phyloP scores from a whole-genome alignment of 805 yeast genomes.

The Torulaspora delbrueckii region DNA sequence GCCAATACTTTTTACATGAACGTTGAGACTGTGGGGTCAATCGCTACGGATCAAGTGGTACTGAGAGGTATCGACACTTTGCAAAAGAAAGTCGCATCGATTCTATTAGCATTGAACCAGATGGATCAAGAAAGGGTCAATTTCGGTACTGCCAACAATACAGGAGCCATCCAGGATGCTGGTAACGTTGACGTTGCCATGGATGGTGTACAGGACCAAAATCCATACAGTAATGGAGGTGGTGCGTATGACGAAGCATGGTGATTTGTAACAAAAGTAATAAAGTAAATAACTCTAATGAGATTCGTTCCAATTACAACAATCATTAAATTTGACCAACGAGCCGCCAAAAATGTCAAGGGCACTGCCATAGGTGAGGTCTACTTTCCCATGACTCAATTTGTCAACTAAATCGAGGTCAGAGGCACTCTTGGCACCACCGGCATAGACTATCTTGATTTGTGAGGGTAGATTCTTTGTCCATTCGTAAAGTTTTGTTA shows the following conservation, averaged over 20 bases:
- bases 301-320: constrained; percentile 63
- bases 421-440: constrained; percentile 76
- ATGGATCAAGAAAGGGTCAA: constrained; percentile 39
- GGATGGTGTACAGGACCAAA: constrained; percentile 27
- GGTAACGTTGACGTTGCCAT: constrained; percentile 37
- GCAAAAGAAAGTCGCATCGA: constrained; percentile 86
- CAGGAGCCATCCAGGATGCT: constrained; percentile 33
- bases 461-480: constrained; percentile 37
- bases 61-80: constrained; percentile 76
- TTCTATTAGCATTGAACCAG: constrained; percentile 63
- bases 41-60: constrained; percentile 86
- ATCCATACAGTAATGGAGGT: constrained; percentile 34
- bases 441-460: constrained; percentile 87
- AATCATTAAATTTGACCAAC: constrained; percentile 69
- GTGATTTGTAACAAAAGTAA: constrained; percentile 14
- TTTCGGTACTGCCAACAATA: constrained; percentile 44
- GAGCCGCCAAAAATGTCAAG: constrained; percentile 92
- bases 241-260: constrained; percentile 37
- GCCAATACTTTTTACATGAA: constrained; percentile 81
- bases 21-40: constrained; percentile 87
- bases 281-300: constrained; percentile 9
- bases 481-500: constrained; percentile 73
- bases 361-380: constrained; percentile 88
- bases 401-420: constrained; percentile 65
- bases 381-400: constrained; percentile 78